Evolutionary conservation across 768 basidiomycete species (phyloP), one percentile per base, ranked within the genome.

Genomic region (Kwoniella newhampshirensis): DNA sequence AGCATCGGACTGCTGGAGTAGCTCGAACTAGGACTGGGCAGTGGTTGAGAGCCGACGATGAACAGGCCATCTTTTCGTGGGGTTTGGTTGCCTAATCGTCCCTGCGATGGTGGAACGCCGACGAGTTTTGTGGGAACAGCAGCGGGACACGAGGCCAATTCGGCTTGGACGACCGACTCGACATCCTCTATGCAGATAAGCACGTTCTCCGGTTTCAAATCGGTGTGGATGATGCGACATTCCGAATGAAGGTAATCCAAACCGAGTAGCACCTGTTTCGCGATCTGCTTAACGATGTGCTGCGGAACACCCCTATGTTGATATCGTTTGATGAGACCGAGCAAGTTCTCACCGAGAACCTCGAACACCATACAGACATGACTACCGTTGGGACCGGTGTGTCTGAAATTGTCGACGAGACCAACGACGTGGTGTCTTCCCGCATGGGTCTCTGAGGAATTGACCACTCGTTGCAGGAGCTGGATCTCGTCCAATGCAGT

Each of bases 361-460:
- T 99, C 96, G 71, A 97, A 97, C 13, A 96, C 92, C 96, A 99
- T 98, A 82, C 96, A 98, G 66, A 99, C 89, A 78, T 99, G 96
- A 15, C 84, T 87, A 35, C 96, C 96, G 75, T 99, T 96, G 9
- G 92, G 92, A 1, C 96, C 96, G 60, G 88, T 88, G 78, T 98
- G 96, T 25, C 87, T 84, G 77, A 99, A 99, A 75, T 98, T 91
- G 79, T 99, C 94, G 44, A 98, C 87, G 76, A 98, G 91, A 13
- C 88, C 89, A 76, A 99, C 93, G 77, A 97, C 94, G 75, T 99
- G 96, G 18, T 87, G 86, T 60, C 90, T 81, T 2, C 93, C 94
- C 0, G 92, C 84, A 75, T 97, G 91, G 0, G 86, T 83, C 79
- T 59, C 85, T 81, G 79, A 78, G 18, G 91, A 89, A 7, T 88